Conservation (phyloP, 2,329 filamentous ascomycete genomes). For the Pestalotiopsis fici region DNA sequence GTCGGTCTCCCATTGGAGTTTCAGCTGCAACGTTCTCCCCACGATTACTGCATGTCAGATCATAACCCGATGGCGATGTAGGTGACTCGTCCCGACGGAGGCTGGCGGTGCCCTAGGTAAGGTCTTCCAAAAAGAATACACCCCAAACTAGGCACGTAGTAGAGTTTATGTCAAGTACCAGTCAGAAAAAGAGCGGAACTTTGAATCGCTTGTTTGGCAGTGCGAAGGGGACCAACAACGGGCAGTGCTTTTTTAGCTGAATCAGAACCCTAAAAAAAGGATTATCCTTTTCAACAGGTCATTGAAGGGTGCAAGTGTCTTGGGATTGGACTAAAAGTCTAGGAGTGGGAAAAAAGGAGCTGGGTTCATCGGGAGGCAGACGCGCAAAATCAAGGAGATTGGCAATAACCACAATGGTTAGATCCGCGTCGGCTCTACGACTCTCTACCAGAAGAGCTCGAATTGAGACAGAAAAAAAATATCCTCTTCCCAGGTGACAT, state of each 20-base stretch:
- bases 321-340: background rate
- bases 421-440: background rate
- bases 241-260: background rate
- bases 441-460: background rate
- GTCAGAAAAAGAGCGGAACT: background rate
- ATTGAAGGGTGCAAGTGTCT: background rate
- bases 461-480: background rate
- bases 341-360: background rate
- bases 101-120: background rate
- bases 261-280: background rate
- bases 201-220: background rate
- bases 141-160: too few relatives aligned
- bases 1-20: slow-evolving; percentile 4
- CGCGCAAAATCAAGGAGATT: background rate
- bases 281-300: background rate
- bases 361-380: background rate
- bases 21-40: slow-evolving; percentile 1
- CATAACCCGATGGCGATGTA: background rate
- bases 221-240: background rate
- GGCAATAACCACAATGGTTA: background rate
- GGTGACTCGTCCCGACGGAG: background rate
- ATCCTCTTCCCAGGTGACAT: background rate
- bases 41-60: slow-evolving; percentile 6
- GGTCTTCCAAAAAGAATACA: background rate
- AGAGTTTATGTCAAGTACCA: too few relatives aligned